phyloP scores from a whole-genome alignment of 352 stramenopile species.

The Pythium myriotylum region DNA sequence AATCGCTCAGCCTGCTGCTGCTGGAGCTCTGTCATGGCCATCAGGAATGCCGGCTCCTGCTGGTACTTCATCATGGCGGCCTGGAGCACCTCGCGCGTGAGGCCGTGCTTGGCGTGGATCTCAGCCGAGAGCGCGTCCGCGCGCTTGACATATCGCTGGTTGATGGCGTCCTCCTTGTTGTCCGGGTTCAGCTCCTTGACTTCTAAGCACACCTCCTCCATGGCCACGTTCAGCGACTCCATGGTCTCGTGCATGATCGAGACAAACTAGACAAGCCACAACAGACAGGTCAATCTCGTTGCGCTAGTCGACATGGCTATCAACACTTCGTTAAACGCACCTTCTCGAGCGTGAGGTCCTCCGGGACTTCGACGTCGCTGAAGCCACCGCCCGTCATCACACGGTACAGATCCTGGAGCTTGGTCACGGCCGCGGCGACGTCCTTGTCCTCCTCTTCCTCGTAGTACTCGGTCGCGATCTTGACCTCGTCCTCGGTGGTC shows the following conservation, averaged over 20 bases:
- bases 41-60: conserved; percentile 86
- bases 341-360: conserved; percentile 82
- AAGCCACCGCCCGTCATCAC: conserved; percentile 86
- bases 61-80: conserved; percentile 93
- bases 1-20: conserved; percentile 87
- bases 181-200: conserved; percentile 87
- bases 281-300: background rate
- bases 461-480: conserved; percentile 87
- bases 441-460: conserved; percentile 89
- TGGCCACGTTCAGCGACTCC: conserved; percentile 89
- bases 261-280: conserved; percentile 53
- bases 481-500: conserved; percentile 88
- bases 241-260: conserved; percentile 91
- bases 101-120: conserved; percentile 87
- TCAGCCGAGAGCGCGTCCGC: conserved; percentile 81
- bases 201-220: conserved; percentile 88
- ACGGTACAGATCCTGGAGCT: conserved; percentile 88
- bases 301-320: conserved; percentile 8
- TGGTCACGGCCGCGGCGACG: conserved; percentile 78
- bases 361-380: conserved; percentile 80
- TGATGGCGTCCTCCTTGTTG: conserved; percentile 90
- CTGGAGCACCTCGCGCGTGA: conserved; percentile 86
- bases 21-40: conserved; percentile 87
- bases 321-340: conserved; percentile 18
- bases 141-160: conserved; percentile 90